Evolutionary conservation across 345 rosid species (phyloP), one percentile per base, ranked within the genome.

Genomic region (Ceriops zippeliana): DNA sequence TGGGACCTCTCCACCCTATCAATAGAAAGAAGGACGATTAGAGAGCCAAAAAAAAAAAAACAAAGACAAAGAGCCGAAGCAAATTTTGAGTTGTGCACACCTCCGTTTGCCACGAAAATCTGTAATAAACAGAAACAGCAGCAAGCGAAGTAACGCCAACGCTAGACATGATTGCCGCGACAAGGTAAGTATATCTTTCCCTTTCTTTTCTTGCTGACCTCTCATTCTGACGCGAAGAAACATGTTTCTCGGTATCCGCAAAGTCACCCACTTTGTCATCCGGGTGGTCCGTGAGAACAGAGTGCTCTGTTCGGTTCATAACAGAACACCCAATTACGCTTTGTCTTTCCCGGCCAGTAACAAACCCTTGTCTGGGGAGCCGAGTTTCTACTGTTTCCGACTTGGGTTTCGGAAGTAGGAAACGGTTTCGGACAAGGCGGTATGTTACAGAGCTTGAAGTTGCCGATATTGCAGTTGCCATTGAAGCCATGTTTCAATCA

Each of bases 21-120:
- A 19, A 61, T 61, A 26, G 1, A 32, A 16, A 28, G 13, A 46
- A 38, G 53, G 31, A 1, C 20, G n/a, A 37, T 68, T 20, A 46
- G 34, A 16, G 21, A 4, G 17, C 4, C 24, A 2, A 4, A 27
- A 6, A 17, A 1, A 46, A 15, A 9, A 17, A 5, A 5, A 22
- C 24, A 22, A 24, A 26, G 31, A 49, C 26, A 24, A 24, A 24
- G 26, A 0, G 27, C 27, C 20, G 6, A 32, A 30, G 6, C 6
- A 21, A 37, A 47, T n/a, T 17, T 56, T 11, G 9, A 54, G 30
- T 22, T 19, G 24, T 11, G 30, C 24, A 56, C 65, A 89, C 99
- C 97, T 88, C 91, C 93, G 87, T 83, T 82, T 95, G 96, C 99
- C 96, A 87, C 3, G 81, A 75, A 62, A 95, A 95, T 70, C 97